Percentiles rank a stretch among this genome's conserved stretches.
phyloP scores from a whole-genome alignment of 1,139 yeast species.

The Protomyces inundatus region DNA sequence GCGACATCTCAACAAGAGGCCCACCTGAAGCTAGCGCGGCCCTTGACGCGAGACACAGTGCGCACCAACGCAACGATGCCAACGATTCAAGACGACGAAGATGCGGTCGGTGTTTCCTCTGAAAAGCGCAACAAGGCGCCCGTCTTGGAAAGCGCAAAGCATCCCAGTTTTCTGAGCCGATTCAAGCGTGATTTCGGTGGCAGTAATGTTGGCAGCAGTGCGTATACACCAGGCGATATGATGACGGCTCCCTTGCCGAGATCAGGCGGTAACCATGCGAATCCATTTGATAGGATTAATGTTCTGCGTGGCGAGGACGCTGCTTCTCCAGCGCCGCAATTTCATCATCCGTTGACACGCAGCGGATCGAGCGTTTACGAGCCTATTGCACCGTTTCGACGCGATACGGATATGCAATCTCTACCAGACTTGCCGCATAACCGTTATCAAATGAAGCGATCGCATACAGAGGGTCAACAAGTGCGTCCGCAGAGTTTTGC shows the following conservation, averaged over 20 bases:
- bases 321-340: neutral
- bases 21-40: neutral
- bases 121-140: neutral
- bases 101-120: neutral
- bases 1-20: no score
- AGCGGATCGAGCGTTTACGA: neutral
- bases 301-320: neutral
- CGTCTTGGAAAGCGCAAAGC: neutral
- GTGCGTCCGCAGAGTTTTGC: neutral
- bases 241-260: slow-evolving; percentile 19
- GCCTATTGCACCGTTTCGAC: neutral
- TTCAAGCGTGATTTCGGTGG: slow-evolving; percentile 1
- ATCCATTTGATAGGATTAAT: slow-evolving; percentile 3
- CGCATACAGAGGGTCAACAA: neutral
- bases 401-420: neutral
- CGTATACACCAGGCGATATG: slow-evolving; percentile 17
- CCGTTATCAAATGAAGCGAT: neutral
- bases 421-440: neutral
- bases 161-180: slow-evolving; percentile 6
- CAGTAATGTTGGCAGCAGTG: neutral
- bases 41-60: neutral
- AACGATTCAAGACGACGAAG: neutral
- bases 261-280: slow-evolving; percentile 3
- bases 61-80: neutral
- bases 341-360: neutral